Conservation (phyloP, 768 basidiomycete species). For the Cyathus striatus region DNA sequence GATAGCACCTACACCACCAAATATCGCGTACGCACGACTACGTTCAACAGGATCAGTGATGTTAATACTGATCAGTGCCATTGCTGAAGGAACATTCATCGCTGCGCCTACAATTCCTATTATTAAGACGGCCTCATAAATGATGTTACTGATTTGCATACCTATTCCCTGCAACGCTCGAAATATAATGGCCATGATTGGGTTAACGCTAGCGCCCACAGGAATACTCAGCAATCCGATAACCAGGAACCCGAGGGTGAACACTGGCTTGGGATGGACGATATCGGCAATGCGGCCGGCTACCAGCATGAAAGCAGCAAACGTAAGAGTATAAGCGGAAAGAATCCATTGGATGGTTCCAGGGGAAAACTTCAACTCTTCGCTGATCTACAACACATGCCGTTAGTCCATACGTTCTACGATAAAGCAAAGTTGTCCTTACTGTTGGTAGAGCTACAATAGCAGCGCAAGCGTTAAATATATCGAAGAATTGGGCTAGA, state of each 20-base stretch:
- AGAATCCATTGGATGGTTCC: conserved; percentile 6
- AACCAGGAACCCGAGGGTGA: conserved; percentile 5
- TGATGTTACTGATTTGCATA: conserved; percentile 1
- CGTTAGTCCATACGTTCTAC: neutral
- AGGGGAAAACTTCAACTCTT: neutral
- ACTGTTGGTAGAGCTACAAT: conserved; percentile 28
- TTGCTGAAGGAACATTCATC: conserved; percentile 31
- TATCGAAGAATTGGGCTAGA: conserved; percentile 30
- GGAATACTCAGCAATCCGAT: conserved; percentile 4
- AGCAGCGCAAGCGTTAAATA: conserved; percentile 27
- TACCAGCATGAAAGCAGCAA: conserved; percentile 9
- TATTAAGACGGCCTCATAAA: neutral
- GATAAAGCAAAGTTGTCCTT: conserved; percentile 4
- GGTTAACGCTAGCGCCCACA: conserved; percentile 1
- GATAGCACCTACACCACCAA: conserved; percentile 39
- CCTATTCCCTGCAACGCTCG: conserved; percentile 4
- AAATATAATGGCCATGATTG: conserved; percentile 3
- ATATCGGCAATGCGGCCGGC: conserved; percentile 8
- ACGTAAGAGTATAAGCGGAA: conserved; percentile 9
- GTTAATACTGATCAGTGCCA: conserved; percentile 32
- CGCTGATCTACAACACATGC: neutral
- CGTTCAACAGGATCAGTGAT: conserved; percentile 41
- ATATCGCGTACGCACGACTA: conserved; percentile 35
- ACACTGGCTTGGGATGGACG: conserved; percentile 7
- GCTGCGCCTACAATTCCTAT: neutral